These are phyloP conservation scores for Talaromyces liani DNA, from an alignment of 495 filamentous ascomycete species.

Conservation along the genomic window DNA sequence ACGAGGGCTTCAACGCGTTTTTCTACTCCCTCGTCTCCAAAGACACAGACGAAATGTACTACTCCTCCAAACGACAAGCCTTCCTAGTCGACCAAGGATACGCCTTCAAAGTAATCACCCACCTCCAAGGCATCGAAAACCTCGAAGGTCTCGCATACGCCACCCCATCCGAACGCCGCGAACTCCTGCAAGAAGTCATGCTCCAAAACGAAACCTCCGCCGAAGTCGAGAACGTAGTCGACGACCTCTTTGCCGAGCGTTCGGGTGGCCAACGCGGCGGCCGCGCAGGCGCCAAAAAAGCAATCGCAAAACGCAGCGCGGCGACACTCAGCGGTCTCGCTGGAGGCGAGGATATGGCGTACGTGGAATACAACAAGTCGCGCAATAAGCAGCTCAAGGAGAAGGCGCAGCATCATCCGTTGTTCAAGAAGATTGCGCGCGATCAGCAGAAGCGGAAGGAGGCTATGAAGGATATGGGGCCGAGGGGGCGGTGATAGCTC, in stretches of 20 bases:
- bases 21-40: slow-evolving; percentile 97
- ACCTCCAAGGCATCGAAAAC: slow-evolving; percentile 83
- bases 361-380: slow-evolving; percentile 77
- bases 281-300: slow-evolving; percentile 37
- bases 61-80: slow-evolving; percentile 92
- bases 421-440: slow-evolving; percentile 78
- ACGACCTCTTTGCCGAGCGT: slow-evolving; percentile 72
- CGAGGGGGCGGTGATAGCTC: slow-evolving; percentile 3
- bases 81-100: slow-evolving; percentile 99
- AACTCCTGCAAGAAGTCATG: slow-evolving; percentile 87
- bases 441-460: slow-evolving; percentile 61
- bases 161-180: slow-evolving; percentile 73
- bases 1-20: slow-evolving; percentile 99
- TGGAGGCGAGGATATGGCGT: slow-evolving; percentile 94
- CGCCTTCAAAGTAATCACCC: slow-evolving; percentile 98
- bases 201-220: slow-evolving; percentile 76
- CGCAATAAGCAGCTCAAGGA: slow-evolving; percentile 77
- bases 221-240: slow-evolving; percentile 69
- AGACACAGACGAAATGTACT: slow-evolving; percentile 97
- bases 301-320: slow-evolving; percentile 64
- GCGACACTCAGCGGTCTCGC: slow-evolving; percentile 78
- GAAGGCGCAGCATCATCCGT: slow-evolving; percentile 49
- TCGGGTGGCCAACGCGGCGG: slow-evolving; percentile 29
- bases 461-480: slow-evolving; percentile 26
- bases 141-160: slow-evolving; percentile 74